phyloP scores from a whole-genome alignment of 345 rosid species.

The Eucalyptus erythrocorys region DNA sequence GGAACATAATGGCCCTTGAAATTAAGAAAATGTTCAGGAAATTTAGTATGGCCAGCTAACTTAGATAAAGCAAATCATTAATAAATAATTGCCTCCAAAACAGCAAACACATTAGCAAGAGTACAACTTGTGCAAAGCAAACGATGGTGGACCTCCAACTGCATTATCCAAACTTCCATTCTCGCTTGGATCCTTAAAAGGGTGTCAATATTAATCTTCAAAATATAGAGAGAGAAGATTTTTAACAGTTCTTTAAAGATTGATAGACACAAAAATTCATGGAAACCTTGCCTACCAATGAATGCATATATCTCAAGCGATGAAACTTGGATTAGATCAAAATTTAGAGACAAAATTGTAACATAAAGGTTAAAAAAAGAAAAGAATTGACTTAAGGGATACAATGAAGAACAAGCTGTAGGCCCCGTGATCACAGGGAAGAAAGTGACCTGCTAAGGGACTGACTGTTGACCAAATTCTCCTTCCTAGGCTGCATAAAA shows the following conservation, averaged over 20 bases:
- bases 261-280: neutral
- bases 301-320: neutral
- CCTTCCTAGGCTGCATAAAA: neutral
- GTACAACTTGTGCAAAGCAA: neutral
- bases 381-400: neutral
- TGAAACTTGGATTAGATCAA: neutral
- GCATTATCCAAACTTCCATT: neutral
- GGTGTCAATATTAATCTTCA: neutral
- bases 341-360: neutral
- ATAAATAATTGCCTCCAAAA: neutral
- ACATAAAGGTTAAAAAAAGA: slow-evolving; percentile 3
- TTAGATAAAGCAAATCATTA: neutral
- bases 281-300: neutral
- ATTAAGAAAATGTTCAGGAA: neutral
- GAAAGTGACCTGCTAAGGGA: neutral
- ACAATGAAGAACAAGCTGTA: slow-evolving; percentile 12
- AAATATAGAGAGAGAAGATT: neutral
- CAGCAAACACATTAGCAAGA: neutral
- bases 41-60: neutral
- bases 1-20: neutral
- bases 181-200: neutral
- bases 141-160: neutral
- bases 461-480: neutral
- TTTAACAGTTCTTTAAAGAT: neutral
- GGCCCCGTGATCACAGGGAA: neutral